Evolutionary conservation across 805 yeast species (phyloP).

Genomic region (Cyberlindnera mycetangii): DNA sequence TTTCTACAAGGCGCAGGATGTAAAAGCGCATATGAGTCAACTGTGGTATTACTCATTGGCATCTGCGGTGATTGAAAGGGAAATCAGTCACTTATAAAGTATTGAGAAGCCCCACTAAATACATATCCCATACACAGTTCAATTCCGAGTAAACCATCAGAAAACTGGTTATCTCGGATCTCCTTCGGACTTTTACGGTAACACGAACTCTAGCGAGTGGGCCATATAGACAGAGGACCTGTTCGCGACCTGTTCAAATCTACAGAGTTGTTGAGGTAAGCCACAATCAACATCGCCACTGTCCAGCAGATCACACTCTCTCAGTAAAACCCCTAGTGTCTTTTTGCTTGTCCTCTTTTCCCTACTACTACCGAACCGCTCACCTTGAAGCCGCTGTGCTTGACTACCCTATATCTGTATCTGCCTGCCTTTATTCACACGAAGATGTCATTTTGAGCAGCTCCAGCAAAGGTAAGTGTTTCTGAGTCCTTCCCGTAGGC

Average conservation of each 20-base stretch:
- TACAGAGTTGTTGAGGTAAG: background rate
- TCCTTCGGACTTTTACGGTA: too few species aligned
- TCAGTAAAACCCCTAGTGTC: background rate
- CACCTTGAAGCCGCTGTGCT: background rate
- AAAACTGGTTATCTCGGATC: too few species aligned
- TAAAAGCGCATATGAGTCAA: background rate
- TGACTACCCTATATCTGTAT: background rate
- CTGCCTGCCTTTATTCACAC: background rate
- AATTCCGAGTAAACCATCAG: too few species aligned
- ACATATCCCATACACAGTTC: background rate
- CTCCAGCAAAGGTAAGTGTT: constrained; percentile 3
- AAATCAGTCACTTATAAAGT: background rate
- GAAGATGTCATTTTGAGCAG: constrained; percentile 23
- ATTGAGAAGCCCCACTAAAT: background rate
- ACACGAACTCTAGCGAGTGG: too few species aligned
- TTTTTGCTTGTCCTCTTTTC: background rate
- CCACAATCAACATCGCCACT: background rate
- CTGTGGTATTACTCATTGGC: background rate
- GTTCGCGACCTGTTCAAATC: background rate
- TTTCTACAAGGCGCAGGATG: background rate
- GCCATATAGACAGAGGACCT: too few species aligned
- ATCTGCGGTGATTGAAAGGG: background rate
- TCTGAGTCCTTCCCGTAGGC: background rate
- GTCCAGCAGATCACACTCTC: background rate
- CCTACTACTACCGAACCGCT: constrained; percentile 12